Evolutionary conservation across 1,139 yeast species (phyloP).

Genomic region (Hansenula anomala): DNA sequence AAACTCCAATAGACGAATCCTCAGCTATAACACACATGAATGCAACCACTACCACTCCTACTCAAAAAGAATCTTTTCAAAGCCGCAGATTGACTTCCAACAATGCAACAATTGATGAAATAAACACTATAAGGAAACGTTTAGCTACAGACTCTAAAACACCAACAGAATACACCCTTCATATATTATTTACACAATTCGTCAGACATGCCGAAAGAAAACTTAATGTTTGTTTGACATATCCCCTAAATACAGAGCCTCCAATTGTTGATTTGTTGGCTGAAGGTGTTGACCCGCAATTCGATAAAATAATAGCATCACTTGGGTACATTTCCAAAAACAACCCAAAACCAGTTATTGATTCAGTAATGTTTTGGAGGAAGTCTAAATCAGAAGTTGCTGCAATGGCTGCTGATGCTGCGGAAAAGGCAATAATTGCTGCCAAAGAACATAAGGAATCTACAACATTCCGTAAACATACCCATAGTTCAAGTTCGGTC

Average conservation of each 20-base stretch:
- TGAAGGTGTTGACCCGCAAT: conserved; percentile 80
- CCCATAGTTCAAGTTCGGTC: conserved; percentile 25
- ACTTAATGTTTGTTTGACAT: conserved; percentile 66
- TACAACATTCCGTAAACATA: conserved; percentile 15
- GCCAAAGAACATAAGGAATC: conserved; percentile 19
- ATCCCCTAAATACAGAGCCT: conserved; percentile 69
- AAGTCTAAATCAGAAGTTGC: conserved; percentile 87
- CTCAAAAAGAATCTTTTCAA: background rate
- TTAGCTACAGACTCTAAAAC: conserved; percentile 66
- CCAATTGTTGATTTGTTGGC: conserved; percentile 78
- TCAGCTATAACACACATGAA: background rate
- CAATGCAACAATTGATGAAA: conserved; percentile 15
- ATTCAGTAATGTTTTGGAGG: conserved; percentile 98
- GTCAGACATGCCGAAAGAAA: conserved; percentile 91
- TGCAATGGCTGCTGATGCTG: conserved; percentile 63
- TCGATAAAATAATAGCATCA: conserved; percentile 80
- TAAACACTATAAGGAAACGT: conserved; percentile 17
- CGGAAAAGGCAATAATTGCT: conserved; percentile 28
- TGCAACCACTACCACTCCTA: too few relatives aligned
- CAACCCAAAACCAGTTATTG: conserved; percentile 94
- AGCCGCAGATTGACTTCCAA: conserved; percentile 10
- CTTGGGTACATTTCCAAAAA: conserved; percentile 86
- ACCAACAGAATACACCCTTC: conserved; percentile 91
- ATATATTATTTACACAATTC: conserved; percentile 90
- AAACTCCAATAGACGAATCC: background rate